Evolutionary conservation across 352 stramenopile genomes (phyloP).

Genomic region (Globisporangium radiosum): DNA sequence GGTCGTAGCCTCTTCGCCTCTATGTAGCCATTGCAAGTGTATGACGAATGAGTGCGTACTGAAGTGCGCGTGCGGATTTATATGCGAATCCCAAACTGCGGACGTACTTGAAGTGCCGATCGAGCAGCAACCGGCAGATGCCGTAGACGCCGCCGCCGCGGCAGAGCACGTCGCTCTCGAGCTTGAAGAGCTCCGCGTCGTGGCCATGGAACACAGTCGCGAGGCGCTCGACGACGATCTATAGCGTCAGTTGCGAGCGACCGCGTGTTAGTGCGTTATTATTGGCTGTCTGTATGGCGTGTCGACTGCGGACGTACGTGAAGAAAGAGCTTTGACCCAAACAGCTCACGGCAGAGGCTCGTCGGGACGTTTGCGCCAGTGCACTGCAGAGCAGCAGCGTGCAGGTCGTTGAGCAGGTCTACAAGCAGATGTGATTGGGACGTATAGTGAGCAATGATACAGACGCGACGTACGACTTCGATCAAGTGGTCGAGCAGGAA

Average conservation of each 20-base stretch:
- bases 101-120: constrained; percentile 45
- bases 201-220: constrained; percentile 38
- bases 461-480: constrained; percentile 29
- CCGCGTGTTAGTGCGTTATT: too few relatives aligned
- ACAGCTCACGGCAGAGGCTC: constrained; percentile 27
- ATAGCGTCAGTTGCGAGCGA: too few relatives aligned
- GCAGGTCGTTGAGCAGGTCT: not conserved
- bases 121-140: constrained; percentile 32
- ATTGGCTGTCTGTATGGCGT: not conserved
- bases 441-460: not conserved
- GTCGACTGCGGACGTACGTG: constrained; percentile 29
- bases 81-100: not conserved
- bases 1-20: constrained; percentile 18
- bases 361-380: constrained; percentile 21
- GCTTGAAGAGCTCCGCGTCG: constrained; percentile 57
- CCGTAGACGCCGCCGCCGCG: constrained; percentile 50
- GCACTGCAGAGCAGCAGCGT: constrained; percentile 13
- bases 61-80: too few relatives aligned
- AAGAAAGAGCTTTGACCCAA: constrained; percentile 51
- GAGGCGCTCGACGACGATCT: constrained; percentile 66
- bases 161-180: constrained; percentile 62
- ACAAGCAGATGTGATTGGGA: not conserved
- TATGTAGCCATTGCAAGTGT: constrained; percentile 1
- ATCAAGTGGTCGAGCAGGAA: constrained; percentile 65
- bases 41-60: not conserved